Evolutionary conservation across 2,329 filamentous ascomycete genomes (phyloP), one percentile per base, ranked within the genome.

Genomic region (Aspergillus caelatus): DNA sequence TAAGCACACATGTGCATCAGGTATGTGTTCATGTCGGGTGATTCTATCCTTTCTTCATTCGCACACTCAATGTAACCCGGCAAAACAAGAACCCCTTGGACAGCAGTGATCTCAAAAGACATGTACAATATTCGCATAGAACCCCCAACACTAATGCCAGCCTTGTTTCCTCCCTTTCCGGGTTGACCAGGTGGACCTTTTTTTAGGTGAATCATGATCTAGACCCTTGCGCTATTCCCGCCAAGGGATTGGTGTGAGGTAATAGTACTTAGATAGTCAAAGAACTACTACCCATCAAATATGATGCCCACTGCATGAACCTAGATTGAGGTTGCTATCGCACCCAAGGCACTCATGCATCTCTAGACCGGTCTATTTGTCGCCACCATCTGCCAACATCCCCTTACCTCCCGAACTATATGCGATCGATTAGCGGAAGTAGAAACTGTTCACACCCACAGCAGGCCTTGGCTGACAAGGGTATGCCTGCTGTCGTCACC

Each of bases 301-400:
- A 14, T 26, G 36, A 39, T 26, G 19, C 14, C 9, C 6, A 39
- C 9, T 55, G 21, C 52, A 55, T 30, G 32, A 55, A 55, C 52
- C 9, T 32, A 36, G 19, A 16, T 26, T 10, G n/a, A 55, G 30
- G 26, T 16, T 30, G 19, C 7, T 54, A 36, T 12, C 16, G 21
- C 14, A 55, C 34, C 16, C 52, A 26, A 39, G 52, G 21, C 32
- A 26, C 26, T 19, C 32, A 28, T 55, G 52, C 52, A 55, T 55
- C n/a, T 55, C 52, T 55, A 55, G 52, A 55, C 30, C 34, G 34
- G 52, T 39, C 52, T 19, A 55, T 52, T 39, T 23, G 10, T 41
- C 9, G 32, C 32, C 52, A 55, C 52, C 11, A 23, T 36, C 28
- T 21, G 21, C 52, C 32, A 41, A n/a, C 10, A 4, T 30, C 34